Evolutionary conservation across 2,329 filamentous ascomycete species (phyloP).

Genomic region (Aspergillus sp.): DNA sequence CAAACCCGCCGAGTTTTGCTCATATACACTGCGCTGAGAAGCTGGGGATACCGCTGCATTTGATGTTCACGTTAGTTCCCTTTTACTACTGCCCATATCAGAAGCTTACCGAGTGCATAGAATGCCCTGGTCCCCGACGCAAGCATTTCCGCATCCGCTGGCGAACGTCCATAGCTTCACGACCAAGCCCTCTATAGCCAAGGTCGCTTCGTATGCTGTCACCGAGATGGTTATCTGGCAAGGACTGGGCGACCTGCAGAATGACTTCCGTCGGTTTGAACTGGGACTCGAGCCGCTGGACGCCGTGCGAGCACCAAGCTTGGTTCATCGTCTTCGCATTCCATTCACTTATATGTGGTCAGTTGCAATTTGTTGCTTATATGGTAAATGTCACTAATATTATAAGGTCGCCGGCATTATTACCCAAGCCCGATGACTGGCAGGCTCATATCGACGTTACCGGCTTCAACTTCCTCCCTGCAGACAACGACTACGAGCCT

Average conservation of each 20-base stretch:
- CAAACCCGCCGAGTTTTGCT: conserved; percentile 74
- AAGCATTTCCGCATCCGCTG: conserved; percentile 78
- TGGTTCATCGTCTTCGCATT: conserved; percentile 70
- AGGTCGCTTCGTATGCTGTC: conserved; percentile 75
- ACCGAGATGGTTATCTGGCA: conserved; percentile 91
- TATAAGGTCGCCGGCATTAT: conserved; percentile 64
- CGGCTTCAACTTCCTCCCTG: no score
- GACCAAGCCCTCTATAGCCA: conserved; percentile 68
- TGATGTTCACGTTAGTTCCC: conserved; percentile 76
- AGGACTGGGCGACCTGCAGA: conserved; percentile 79
- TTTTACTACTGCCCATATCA: not conserved
- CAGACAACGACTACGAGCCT: no score
- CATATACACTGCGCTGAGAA: conserved; percentile 76
- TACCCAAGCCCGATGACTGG: conserved; percentile 76
- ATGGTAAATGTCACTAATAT: not conserved
- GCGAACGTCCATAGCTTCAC: conserved; percentile 76
- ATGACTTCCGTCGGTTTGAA: conserved; percentile 42
- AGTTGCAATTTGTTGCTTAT: not conserved
- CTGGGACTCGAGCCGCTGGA: conserved; percentile 74
- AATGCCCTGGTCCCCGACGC: conserved; percentile 86
- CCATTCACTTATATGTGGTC: conserved; percentile 86
- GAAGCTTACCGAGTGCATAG: conserved; percentile 28
- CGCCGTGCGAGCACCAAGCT: conserved; percentile 75
- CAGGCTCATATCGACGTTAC: no score
- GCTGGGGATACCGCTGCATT: conserved; percentile 71